A percentile compares a stretch with the other conserved stretches of the same genome.
Conservation (phyloP, 345 rosid species). For the rapeseed (Brassica napus) region DNA sequence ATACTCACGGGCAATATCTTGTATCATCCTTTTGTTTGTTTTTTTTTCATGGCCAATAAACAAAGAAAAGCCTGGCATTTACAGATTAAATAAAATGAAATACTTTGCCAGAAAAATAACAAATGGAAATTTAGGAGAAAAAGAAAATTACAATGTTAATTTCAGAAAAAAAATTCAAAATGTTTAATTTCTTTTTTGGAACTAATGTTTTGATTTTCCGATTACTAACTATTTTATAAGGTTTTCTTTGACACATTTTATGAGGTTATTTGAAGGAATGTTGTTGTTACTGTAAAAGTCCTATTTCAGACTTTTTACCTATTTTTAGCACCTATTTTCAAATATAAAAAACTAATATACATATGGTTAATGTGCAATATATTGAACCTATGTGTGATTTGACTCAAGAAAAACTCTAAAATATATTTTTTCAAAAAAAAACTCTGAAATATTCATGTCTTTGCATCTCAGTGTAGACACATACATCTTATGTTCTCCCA, state of each 20-base stretch:
- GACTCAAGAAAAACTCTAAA: neutral
- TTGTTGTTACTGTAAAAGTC: neutral
- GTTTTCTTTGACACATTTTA: too few relatives aligned
- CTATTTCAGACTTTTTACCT: neutral
- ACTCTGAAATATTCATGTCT: neutral
- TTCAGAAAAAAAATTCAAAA: neutral
- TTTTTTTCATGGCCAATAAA: neutral
- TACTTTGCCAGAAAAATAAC: neutral
- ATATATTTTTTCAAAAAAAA: neutral
- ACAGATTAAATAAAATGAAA: neutral
- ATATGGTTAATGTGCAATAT: neutral
- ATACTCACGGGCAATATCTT: slow-evolving; percentile 20
- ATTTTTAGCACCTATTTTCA: neutral
- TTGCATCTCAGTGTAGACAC: neutral
- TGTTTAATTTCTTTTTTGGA: neutral
- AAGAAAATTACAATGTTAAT: neutral
- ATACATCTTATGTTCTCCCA: neutral
- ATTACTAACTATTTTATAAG: neutral
- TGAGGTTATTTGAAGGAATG: neutral
- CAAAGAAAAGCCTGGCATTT: neutral
- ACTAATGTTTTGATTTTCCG: neutral
- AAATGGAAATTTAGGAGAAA: neutral
- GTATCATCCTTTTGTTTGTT: neutral
- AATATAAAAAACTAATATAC: neutral
- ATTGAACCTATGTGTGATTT: neutral